A percentile compares a stretch with the other conserved stretches of the same genome.
Evolutionary conservation across 2,329 filamentous ascomycete genomes (phyloP).

Genomic region (Triangularia verruculosa): DNA sequence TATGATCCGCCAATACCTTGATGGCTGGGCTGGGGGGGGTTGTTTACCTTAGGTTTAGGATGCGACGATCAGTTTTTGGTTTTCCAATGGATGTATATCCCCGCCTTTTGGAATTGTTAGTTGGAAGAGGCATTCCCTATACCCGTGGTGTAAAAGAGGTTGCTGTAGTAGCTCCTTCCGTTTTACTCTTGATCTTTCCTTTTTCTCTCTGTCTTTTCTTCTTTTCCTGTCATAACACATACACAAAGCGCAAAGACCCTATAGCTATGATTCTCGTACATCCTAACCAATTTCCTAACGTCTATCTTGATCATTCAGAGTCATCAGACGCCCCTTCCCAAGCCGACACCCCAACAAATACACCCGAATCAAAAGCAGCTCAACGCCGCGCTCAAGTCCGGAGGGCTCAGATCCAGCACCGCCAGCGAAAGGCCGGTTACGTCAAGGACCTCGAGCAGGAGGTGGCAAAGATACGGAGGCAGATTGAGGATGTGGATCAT

Average conservation of each 20-base stretch:
- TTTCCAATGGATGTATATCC: too few relatives aligned
- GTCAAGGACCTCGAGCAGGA: conserved; percentile 53
- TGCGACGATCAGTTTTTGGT: too few relatives aligned
- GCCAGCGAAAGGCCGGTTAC: conserved; percentile 55
- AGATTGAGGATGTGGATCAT: conserved; percentile 42
- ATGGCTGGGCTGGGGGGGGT: too few relatives aligned
- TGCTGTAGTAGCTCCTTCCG: too few relatives aligned
- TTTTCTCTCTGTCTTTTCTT: not conserved
- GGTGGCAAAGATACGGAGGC: conserved; percentile 44
- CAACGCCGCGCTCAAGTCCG: conserved; percentile 52
- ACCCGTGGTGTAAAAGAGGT: too few relatives aligned
- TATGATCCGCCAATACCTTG: too few relatives aligned
- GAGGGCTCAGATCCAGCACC: conserved; percentile 53
- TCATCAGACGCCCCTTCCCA: not conserved
- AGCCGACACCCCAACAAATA: not conserved
- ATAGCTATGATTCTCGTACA: not conserved
- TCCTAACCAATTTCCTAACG: not conserved
- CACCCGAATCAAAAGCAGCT: conserved; percentile 38
- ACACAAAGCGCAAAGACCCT: too few relatives aligned
- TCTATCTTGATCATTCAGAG: not conserved
- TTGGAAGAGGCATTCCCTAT: too few relatives aligned
- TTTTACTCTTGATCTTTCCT: not conserved
- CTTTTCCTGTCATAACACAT: too few relatives aligned
- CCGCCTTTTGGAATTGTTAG: too few relatives aligned
- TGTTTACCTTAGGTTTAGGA: too few relatives aligned